These are phyloP conservation scores for Fusarium sp. DNA, from an alignment of 2,329 filamentous ascomycete species.

Conservation along the genomic window DNA sequence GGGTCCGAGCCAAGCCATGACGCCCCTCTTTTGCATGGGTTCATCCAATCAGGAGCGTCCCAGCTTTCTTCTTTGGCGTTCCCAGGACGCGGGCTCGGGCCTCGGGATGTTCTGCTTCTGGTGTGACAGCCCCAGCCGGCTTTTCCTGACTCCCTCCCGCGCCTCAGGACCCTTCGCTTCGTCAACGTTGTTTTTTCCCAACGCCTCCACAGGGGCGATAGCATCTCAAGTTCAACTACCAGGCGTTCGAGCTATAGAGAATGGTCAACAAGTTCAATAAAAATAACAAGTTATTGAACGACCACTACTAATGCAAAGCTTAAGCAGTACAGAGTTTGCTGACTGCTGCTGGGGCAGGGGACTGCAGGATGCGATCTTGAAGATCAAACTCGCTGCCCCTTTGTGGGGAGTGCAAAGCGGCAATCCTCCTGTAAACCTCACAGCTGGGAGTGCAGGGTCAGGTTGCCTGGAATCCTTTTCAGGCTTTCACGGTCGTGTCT, in stretches of 20 bases:
- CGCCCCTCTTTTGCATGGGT: conserved; percentile 21
- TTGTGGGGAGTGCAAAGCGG: conserved; percentile 22
- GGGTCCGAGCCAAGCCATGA: conserved; percentile 11
- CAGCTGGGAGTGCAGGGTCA: conserved; percentile 6
- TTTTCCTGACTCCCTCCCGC: conserved; percentile 26
- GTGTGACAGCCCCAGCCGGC: conserved; percentile 43
- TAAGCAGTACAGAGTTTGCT: conserved; percentile 7
- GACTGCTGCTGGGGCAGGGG: conserved; percentile 2
- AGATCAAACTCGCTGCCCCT: conserved; percentile 24
- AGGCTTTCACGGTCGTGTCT: conserved; percentile 28
- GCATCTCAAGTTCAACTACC: conserved; percentile 21
- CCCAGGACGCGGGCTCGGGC: conserved; percentile 52
- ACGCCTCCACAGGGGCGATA: conserved; percentile 21
- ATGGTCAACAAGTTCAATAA: neutral
- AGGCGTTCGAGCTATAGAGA: conserved; percentile 11
- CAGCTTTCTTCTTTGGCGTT: conserved; percentile 48
- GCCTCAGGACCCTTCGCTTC: conserved; percentile 39
- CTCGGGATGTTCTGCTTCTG: conserved; percentile 52
- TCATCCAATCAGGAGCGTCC: conserved; percentile 51
- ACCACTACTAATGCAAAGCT: conserved; percentile 2
- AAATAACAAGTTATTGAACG: conserved; percentile 2
- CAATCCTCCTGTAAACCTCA: conserved; percentile 15
- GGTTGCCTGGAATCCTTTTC: conserved; percentile 9
- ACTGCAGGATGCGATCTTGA: conserved; percentile 28
- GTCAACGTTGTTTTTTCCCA: conserved; percentile 28